Percentiles rank a stretch among this genome's conserved stretches.
These are phyloP conservation scores for Streptanthus diversifolius DNA, from an alignment of 345 rosid genomes.

Conservation along the genomic window DNA sequence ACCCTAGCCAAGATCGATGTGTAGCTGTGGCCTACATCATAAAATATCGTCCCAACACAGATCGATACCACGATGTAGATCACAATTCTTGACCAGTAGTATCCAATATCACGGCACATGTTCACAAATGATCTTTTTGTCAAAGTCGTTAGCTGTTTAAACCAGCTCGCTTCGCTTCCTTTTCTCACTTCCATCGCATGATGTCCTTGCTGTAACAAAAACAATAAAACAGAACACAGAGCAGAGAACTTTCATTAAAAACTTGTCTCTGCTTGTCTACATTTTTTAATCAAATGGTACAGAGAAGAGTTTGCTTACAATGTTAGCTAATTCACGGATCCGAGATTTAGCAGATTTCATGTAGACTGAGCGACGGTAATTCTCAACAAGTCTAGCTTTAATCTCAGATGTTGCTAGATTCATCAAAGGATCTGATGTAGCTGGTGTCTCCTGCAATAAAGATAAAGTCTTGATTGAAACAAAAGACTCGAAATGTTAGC, in stretches of 20 bases:
- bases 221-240: background rate
- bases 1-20: constrained; percentile 70
- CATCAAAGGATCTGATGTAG: constrained; percentile 64
- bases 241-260: background rate
- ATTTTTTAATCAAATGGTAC: background rate
- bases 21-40: constrained; percentile 56
- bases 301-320: constrained; percentile 44
- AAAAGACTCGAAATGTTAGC: background rate
- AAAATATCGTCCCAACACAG: constrained; percentile 67
- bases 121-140: constrained; percentile 65
- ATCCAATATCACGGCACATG: constrained; percentile 75
- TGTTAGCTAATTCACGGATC: constrained; percentile 51
- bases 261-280: background rate
- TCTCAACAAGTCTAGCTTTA: constrained; percentile 68
- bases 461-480: background rate
- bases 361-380: constrained; percentile 55
- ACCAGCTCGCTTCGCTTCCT: constrained; percentile 56
- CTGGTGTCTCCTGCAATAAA: constrained; percentile 51
- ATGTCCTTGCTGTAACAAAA: constrained; percentile 55
- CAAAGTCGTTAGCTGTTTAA: constrained; percentile 59
- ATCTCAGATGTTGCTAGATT: constrained; percentile 72
- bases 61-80: constrained; percentile 64
- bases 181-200: constrained; percentile 36
- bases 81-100: constrained; percentile 77
- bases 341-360: constrained; percentile 46